Base-by-base conservation (phyloP, 1,284 basidiomycete genomes). In the Vanrija humicola region DNA sequence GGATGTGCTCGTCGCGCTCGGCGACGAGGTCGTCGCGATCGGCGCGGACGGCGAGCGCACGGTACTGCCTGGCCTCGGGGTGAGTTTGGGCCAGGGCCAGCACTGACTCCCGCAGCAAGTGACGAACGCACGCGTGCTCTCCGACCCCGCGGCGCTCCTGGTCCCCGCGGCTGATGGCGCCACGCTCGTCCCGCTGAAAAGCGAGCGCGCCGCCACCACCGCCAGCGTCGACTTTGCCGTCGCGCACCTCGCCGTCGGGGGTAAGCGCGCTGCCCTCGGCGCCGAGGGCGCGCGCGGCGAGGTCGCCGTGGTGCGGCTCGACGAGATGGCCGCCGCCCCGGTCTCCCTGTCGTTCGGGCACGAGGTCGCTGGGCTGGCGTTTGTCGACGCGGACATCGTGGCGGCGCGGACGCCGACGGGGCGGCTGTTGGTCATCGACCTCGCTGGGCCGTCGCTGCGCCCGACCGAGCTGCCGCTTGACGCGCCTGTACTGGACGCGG, bases 301-400 rank as follows among this genome's bases (percentile, higher is more conserved):
- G 12, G 34, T 34, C 34, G 12, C 34, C 34, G 46, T 25, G n/a
- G 26, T 42, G 19, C 23, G 14, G 7, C 19, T 38, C 21, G 39
- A 34, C 38, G 42, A 44, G 28, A 25, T 19, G 46, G 29, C 23
- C 45, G 19, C 29, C 54, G 58, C 18, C 43, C 61, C 51, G 19
- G 54, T 54, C 18, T 46, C 46, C 18, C 39, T 64, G 18, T 46
- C 48, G 9, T 64, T 64, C 19, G 54, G 48, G 10, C 16, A 25
- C 10, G 54, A 58, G 21, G 25, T 66, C 21, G 53, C 38, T 0
- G 49, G 55, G 8, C 38, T 65, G 3, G 51, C 43, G 1, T 67
- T 63, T 49, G 38, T 64, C 9, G 61, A 63, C 34, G 58, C 55
- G 6, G 48, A 51, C 4, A 61, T 54, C 6, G 45, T 66, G 10